These are phyloP conservation scores for Nemophila menziesii DNA, from an alignment of 257 asterid genomes.

Conservation along the genomic window DNA sequence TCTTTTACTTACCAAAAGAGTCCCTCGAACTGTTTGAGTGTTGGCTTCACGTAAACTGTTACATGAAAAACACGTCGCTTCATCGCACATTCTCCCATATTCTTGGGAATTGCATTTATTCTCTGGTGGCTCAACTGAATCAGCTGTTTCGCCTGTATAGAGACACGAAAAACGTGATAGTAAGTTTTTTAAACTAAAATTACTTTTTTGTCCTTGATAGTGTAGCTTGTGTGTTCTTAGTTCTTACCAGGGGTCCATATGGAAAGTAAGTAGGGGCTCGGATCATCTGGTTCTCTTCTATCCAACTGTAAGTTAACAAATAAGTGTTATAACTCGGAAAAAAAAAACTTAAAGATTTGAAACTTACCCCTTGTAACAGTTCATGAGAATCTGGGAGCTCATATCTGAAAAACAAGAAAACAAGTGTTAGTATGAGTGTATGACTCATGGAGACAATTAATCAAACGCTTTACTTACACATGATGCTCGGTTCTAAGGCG, in stretches of 20 bases:
- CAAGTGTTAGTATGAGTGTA: not conserved
- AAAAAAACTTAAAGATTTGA: not conserved
- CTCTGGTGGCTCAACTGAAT: not conserved
- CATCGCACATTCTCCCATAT: slow-evolving; percentile 50
- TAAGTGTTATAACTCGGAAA: not conserved
- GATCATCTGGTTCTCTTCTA: slow-evolving; percentile 13
- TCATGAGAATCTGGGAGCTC: slow-evolving; percentile 20
- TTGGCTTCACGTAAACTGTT: slow-evolving; percentile 76
- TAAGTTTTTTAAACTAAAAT: too few species aligned
- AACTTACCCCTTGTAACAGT: slow-evolving; percentile 19
- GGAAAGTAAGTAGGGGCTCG: slow-evolving; percentile 20
- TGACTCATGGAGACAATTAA: not conserved
- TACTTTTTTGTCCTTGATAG: too few species aligned
- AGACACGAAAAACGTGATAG: not conserved
- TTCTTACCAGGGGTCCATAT: slow-evolving; percentile 20
- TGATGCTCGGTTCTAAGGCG: slow-evolving; percentile 94
- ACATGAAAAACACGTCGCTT: slow-evolving; percentile 80
- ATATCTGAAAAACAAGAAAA: slow-evolving; percentile 13
- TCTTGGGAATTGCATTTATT: slow-evolving; percentile 28
- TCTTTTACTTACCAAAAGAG: slow-evolving; percentile 63
- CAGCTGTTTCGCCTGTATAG: not conserved
- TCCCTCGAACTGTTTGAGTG: slow-evolving; percentile 84
- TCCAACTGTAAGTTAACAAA: slow-evolving; percentile 16
- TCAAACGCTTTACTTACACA: slow-evolving; percentile 69
- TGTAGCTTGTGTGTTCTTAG: not conserved